Evolutionary conservation across 306 rosid species (phyloP), one percentile per base, ranked within the genome.

Genomic region (Crotalaria pallida): DNA sequence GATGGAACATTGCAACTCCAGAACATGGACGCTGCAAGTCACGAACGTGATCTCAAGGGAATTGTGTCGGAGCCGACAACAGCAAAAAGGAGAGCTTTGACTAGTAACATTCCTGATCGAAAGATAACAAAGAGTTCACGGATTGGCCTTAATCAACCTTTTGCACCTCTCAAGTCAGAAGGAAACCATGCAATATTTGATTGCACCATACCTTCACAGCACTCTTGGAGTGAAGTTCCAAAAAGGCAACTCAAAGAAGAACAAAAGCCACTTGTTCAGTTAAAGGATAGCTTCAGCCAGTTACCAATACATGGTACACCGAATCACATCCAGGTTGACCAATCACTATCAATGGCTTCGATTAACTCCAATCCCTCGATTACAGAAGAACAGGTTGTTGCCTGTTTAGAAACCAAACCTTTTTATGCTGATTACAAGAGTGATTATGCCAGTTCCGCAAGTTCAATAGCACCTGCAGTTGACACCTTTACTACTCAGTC

Each of bases 261-360:
- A 66, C 81, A 56, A 5, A 82, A 81, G 84, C 74, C 90, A 7
- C 68, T 56, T 55, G 62, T 79, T 57, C 82, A 74, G 17, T 72
- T 52, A 17, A 76, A 82, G 29, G 83, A 73, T 59, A 80, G 80
- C 82, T 84, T 84, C 83, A 81, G 59, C 70, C 86, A 84, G 67
- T 77, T 82, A 36, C 84, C 84, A 59, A 67, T 72, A 15, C 81
- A 69, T 22, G 84, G 70, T 41, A 69, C 66, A 0, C 74, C 44
- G 56, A 67, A 34, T 49, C 78, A 72, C 56, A 44, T 80, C 73
- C 89, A 82, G 47, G 82, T 49, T 60, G 79, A 87, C 60, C 72
- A 65, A 53, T 68, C 77, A 45, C 87, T 75, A 27, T 58, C 89
- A 17, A 26, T 66, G 69, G 62, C 89, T 31, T 75, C 86, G 24